Percentiles rank a stretch among this genome's conserved stretches.
Conservation (phyloP, 140 eudicot species). For the Cichorium intybus region DNA sequence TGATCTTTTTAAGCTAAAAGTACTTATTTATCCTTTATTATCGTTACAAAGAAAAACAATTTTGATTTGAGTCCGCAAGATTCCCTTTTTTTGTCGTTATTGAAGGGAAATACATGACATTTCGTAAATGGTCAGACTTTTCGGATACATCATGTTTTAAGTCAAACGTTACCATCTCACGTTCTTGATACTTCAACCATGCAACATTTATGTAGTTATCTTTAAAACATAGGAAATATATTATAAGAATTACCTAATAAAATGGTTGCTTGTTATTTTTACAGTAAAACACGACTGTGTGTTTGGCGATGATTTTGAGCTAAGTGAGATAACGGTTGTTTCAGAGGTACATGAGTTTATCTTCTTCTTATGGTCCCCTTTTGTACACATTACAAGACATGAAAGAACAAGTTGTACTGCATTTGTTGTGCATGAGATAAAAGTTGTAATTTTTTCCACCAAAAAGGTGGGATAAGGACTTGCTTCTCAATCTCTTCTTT, state of each 20-base stretch:
- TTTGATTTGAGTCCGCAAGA: neutral
- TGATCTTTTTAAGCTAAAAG: neutral
- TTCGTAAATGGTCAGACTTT: neutral
- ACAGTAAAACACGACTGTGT: slow-evolving; percentile 95
- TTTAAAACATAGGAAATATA: neutral
- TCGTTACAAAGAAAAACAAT: neutral
- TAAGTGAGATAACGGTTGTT: slow-evolving; percentile 62
- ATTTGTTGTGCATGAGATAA: neutral
- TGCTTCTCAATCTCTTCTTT: no score
- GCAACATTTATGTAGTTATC: neutral
- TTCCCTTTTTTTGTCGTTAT: neutral
- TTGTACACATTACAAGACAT: neutral
- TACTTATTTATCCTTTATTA: slow-evolving; percentile 7
- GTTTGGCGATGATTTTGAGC: slow-evolving; percentile 81
- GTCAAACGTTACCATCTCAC: neutral
- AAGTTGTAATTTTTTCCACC: no score
- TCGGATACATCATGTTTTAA: neutral
- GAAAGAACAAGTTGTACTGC: neutral
- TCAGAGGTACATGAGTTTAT: slow-evolving; percentile 57
- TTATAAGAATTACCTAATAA: neutral
- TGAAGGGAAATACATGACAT: neutral
- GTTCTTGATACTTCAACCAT: no score
- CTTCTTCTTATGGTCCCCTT: neutral
- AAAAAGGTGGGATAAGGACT: no score
- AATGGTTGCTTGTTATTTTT: neutral